A percentile compares a stretch with the other conserved stretches of the same genome.
phyloP scores from a whole-genome alignment of 495 filamentous ascomycete species.

The Penicillium turbatum region DNA sequence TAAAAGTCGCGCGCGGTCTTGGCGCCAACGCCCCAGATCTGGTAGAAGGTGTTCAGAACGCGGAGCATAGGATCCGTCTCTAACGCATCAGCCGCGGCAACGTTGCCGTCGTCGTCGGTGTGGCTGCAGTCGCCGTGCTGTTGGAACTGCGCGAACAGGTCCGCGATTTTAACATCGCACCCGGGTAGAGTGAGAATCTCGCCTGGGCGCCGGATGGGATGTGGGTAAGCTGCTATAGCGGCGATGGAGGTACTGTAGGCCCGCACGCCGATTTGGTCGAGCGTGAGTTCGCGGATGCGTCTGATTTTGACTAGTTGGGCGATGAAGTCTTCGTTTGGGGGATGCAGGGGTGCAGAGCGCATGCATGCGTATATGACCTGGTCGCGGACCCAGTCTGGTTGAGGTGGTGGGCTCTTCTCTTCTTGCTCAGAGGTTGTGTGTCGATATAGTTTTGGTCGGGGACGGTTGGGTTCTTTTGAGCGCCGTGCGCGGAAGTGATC shows the following conservation, averaged over 20 bases:
- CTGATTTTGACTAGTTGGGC: slow-evolving; percentile 69
- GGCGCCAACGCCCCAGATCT: slow-evolving; percentile 88
- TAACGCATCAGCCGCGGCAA: slow-evolving; percentile 60
- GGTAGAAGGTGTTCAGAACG: slow-evolving; percentile 63
- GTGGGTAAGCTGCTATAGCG: slow-evolving; percentile 76
- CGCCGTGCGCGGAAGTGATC: slow-evolving; percentile 12
- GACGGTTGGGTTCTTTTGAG: slow-evolving; percentile 15
- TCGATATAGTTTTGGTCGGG: slow-evolving; percentile 49
- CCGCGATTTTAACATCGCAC: slow-evolving; percentile 75
- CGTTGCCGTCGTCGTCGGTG: slow-evolving; percentile 42
- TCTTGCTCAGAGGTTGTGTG: slow-evolving; percentile 74
- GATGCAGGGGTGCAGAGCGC: slow-evolving; percentile 63
- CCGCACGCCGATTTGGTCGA: slow-evolving; percentile 75
- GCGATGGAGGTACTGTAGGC: slow-evolving; percentile 89
- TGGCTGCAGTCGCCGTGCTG: slow-evolving; percentile 21
- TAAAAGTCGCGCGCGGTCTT: slow-evolving; percentile 80
- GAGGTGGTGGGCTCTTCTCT: slow-evolving; percentile 46
- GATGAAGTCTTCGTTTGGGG: slow-evolving; percentile 77
- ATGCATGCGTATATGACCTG: slow-evolving; percentile 75
- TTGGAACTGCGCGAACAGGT: slow-evolving; percentile 74
- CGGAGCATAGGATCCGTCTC: slow-evolving; percentile 60
- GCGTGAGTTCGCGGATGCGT: slow-evolving; percentile 60
- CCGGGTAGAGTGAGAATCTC: slow-evolving; percentile 74
- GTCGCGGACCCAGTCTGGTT: slow-evolving; percentile 65
- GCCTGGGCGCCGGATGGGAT: slow-evolving; percentile 44